Percentiles rank a stretch among this genome's conserved stretches.
phyloP scores from a whole-genome alignment of 352 stramenopile genomes.

The Halophytophthora polymorphica region DNA sequence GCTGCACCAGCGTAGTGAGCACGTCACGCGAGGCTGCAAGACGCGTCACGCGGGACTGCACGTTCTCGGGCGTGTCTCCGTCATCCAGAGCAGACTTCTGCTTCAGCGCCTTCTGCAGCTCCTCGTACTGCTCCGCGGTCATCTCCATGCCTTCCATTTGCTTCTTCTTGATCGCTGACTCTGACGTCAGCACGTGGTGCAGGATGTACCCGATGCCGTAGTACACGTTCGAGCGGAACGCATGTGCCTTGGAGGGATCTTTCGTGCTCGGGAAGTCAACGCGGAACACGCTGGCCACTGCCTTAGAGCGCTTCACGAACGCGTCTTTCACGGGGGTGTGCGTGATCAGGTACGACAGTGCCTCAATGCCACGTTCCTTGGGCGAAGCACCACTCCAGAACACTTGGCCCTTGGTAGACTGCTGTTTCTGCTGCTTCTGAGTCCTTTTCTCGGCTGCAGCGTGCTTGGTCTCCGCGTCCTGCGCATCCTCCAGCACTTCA shows the following conservation, averaged over 20 bases:
- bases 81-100: slow-evolving; percentile 93
- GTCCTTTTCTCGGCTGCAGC: slow-evolving; percentile 16
- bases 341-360: slow-evolving; percentile 83
- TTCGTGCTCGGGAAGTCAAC: slow-evolving; percentile 59
- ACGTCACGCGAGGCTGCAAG: slow-evolving; percentile 50
- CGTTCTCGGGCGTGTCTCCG: slow-evolving; percentile 80
- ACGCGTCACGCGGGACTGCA: slow-evolving; percentile 56
- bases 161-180: slow-evolving; percentile 93
- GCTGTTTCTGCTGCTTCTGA: slow-evolving; percentile 16
- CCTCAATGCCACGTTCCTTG: slow-evolving; percentile 80
- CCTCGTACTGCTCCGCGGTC: slow-evolving; percentile 96
- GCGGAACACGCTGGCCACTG: slow-evolving; percentile 66
- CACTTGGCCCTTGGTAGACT: slow-evolving; percentile 30
- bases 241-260: slow-evolving; percentile 21
- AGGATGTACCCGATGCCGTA: slow-evolving; percentile 95
- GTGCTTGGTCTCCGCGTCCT: slow-evolving; percentile 49
- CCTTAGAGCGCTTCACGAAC: slow-evolving; percentile 54
- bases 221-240: slow-evolving; percentile 82
- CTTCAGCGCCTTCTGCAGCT: slow-evolving; percentile 93
- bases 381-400: slow-evolving; percentile 71
- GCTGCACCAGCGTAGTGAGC: slow-evolving; percentile 70
- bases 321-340: slow-evolving; percentile 78
- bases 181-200: slow-evolving; percentile 90
- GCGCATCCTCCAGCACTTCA: slow-evolving; percentile 61
- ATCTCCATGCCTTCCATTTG: slow-evolving; percentile 96